Evolutionary conservation across 2,329 filamentous ascomycete species (phyloP).

Genomic region (Amauroascus niger): DNA sequence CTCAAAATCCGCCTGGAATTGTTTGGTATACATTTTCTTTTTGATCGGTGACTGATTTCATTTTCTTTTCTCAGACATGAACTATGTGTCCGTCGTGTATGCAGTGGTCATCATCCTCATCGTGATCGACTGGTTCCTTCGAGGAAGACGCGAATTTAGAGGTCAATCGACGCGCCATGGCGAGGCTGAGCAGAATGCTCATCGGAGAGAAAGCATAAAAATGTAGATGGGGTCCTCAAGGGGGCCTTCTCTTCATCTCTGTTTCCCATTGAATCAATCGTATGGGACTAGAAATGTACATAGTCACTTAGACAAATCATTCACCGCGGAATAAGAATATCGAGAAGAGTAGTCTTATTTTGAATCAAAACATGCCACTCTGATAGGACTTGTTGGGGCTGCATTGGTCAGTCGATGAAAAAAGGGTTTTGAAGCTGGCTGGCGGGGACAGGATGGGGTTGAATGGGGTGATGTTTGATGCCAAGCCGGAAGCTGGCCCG

Average conservation of each 20-base stretch:
- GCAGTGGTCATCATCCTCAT: conserved; percentile 29
- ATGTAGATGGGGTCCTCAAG: neutral
- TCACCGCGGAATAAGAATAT: neutral
- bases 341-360: neutral
- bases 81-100: conserved; percentile 36
- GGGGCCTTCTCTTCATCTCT: neutral
- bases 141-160: conserved; percentile 26
- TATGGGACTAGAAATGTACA: conserved; percentile 1
- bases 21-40: neutral
- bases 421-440: no score
- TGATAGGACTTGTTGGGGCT: no score
- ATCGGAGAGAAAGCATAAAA: conserved; percentile 9
- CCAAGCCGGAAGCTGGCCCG: neutral
- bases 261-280: neutral
- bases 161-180: conserved; percentile 22
- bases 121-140: conserved; percentile 29
- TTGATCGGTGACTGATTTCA: neutral
- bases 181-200: conserved; percentile 15
- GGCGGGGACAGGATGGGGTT: neutral
- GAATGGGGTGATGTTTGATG: neutral
- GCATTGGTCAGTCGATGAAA: no score
- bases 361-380: neutral
- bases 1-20: neutral
- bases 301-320: neutral
- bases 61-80: conserved; percentile 28